A percentile compares a stretch with the other conserved stretches of the same genome.
Evolutionary conservation across 2,329 filamentous ascomycete species (phyloP).

Genomic region (Penicillium sp.): DNA sequence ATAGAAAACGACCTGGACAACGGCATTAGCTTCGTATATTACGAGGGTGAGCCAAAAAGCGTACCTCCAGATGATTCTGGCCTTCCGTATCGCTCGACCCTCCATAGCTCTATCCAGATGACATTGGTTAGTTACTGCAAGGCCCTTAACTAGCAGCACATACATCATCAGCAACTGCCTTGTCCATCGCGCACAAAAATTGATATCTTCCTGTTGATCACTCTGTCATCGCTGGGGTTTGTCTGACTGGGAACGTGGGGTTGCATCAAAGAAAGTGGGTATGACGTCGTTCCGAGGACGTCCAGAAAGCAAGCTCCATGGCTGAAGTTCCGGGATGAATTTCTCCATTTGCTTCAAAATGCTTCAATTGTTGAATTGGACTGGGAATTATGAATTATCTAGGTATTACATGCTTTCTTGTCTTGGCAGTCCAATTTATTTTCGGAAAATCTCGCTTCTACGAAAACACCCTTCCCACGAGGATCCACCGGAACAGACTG

Average conservation of each 20-base stretch:
- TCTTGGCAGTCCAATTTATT: slow-evolving; percentile 2
- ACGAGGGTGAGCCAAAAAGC: background rate
- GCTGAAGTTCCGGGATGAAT: background rate
- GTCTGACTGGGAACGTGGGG: slow-evolving; percentile 3
- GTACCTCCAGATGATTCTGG: slow-evolving; percentile 40
- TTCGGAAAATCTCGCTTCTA: background rate
- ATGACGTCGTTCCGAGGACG: slow-evolving; percentile 27
- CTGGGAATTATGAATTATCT: background rate
- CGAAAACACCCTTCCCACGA: background rate
- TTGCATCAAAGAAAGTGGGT: slow-evolving; percentile 20
- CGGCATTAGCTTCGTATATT: background rate
- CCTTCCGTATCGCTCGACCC: slow-evolving; percentile 37
- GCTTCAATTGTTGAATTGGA: background rate
- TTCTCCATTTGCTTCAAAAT: too few species aligned
- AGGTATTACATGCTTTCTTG: background rate
- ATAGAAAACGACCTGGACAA: slow-evolving; percentile 56
- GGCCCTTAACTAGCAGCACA: slow-evolving; percentile 6
- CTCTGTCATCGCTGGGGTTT: slow-evolving; percentile 14
- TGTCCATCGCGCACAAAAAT: slow-evolving; percentile 17
- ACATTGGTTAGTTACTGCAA: slow-evolving; percentile 15
- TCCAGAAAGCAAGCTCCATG: background rate
- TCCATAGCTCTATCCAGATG: slow-evolving; percentile 27
- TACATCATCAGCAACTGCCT: slow-evolving; percentile 21
- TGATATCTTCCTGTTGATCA: slow-evolving; percentile 8
- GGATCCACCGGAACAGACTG: background rate